These are phyloP conservation scores for Ogataea henricii DNA, from an alignment of 805 yeast species.

Conservation along the genomic window DNA sequence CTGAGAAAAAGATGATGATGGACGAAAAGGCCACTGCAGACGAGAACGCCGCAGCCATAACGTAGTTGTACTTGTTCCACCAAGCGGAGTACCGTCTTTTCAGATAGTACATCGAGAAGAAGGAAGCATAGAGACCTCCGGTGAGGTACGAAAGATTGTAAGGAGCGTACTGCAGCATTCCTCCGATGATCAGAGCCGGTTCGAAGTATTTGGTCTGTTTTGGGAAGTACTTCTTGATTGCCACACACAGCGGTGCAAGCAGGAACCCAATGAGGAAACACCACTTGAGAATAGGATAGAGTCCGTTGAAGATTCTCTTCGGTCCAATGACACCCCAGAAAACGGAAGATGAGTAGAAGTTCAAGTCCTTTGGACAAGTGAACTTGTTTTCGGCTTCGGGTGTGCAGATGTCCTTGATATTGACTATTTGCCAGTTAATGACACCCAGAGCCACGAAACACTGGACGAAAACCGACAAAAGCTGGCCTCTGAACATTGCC, in stretches of 20 bases:
- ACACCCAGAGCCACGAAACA: conserved; percentile 44
- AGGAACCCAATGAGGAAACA: conserved; percentile 65
- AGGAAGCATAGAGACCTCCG: conserved; percentile 56
- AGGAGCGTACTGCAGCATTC: conserved; percentile 69
- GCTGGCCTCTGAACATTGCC: conserved; percentile 54
- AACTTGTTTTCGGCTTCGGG: conserved; percentile 45
- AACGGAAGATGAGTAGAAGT: conserved; percentile 56
- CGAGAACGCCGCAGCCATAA: conserved; percentile 64
- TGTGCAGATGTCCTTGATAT: conserved; percentile 45
- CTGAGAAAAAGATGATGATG: conserved; percentile 55
- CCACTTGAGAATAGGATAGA: conserved; percentile 53
- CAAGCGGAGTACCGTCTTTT: conserved; percentile 58
- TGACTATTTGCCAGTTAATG: conserved; percentile 40
- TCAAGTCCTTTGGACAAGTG: conserved; percentile 45
- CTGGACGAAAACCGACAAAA: conserved; percentile 47
- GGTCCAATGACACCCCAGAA: conserved; percentile 74
- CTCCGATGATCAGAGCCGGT: conserved; percentile 64
- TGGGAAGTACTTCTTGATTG: conserved; percentile 40
- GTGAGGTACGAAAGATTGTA: conserved; percentile 71
- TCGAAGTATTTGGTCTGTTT: conserved; percentile 14
- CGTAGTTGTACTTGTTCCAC: conserved; percentile 79
- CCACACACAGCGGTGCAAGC: conserved; percentile 44
- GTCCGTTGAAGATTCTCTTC: conserved; percentile 49
- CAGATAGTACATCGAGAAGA: conserved; percentile 51
- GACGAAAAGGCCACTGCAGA: conserved; percentile 69